Conservation (phyloP, 73 alveolate species). For the Stentor coeruleus region DNA sequence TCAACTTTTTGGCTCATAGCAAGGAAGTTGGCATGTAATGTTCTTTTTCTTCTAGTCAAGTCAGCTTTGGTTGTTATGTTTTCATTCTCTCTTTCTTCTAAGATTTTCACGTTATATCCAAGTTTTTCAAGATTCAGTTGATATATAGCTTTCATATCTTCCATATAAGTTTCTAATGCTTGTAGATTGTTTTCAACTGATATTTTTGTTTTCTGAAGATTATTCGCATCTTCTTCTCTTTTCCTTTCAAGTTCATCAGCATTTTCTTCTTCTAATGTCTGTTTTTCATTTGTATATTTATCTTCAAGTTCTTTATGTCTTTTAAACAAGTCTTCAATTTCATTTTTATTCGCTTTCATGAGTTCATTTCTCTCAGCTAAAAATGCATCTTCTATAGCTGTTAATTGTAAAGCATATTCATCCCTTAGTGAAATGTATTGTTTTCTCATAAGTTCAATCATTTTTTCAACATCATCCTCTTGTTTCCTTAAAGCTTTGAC, state of each 20-base stretch:
- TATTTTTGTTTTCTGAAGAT: conserved; percentile 68
- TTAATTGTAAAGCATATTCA: conserved; percentile 62
- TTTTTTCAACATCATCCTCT: conserved; percentile 67
- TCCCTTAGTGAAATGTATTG: conserved; percentile 70
- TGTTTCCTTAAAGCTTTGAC: conserved; percentile 69
- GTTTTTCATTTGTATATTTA: conserved; percentile 52
- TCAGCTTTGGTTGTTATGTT: conserved; percentile 56
- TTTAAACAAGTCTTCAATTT: conserved; percentile 62
- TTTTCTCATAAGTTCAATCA: conserved; percentile 65
- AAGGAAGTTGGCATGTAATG: conserved; percentile 11
- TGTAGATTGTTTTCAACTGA: conserved; percentile 76
- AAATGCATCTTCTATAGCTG: conserved; percentile 73
- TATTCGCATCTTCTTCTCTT: conserved; percentile 75
- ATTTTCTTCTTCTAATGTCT: conserved; percentile 69
- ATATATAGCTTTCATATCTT: conserved; percentile 90
- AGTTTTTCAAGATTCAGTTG: conserved; percentile 76
- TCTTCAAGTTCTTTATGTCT: conserved; percentile 70
- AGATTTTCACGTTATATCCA: conserved; percentile 72
- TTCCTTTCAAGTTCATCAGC: conserved; percentile 70
- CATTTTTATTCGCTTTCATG: conserved; percentile 42
- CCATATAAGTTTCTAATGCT: conserved; percentile 78
- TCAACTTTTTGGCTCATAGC: conserved; percentile 35
- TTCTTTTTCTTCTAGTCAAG: conserved; percentile 58
- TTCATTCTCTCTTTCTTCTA: conserved; percentile 65
- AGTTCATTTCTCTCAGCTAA: conserved; percentile 40